These are phyloP conservation scores for Candida taoyuanica DNA, from an alignment of 805 yeast genomes.

Conservation along the genomic window DNA sequence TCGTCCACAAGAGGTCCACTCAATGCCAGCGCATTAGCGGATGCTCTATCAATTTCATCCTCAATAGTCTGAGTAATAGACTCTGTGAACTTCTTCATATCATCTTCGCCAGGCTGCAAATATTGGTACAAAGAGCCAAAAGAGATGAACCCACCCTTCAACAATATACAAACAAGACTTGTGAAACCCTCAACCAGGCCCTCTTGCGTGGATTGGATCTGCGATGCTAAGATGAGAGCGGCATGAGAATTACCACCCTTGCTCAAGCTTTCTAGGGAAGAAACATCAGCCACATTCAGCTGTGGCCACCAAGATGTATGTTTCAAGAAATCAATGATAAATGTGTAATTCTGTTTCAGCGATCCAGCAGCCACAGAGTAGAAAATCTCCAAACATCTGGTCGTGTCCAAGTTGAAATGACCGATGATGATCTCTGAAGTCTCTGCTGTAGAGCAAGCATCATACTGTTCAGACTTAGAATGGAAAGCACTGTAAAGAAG, in stretches of 20 bases:
- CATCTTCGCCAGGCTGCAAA: conserved; percentile 48
- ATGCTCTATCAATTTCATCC: conserved; percentile 53
- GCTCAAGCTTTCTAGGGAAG: conserved; percentile 31
- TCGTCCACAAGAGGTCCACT: conserved; percentile 82
- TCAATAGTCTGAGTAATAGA: conserved; percentile 44
- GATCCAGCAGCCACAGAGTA: conserved; percentile 47
- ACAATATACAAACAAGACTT: conserved; percentile 46
- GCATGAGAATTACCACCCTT: conserved; percentile 54
- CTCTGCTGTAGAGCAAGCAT: conserved; percentile 41
- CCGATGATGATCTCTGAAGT: conserved; percentile 60
- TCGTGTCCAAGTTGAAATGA: conserved; percentile 70
- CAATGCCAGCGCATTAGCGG: conserved; percentile 75
- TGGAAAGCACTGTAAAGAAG: conserved; percentile 41
- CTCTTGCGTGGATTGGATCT: conserved; percentile 26
- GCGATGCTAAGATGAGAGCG: conserved; percentile 49
- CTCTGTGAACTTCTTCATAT: conserved; percentile 39
- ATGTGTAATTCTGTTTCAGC: conserved; percentile 39
- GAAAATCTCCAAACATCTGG: conserved; percentile 59
- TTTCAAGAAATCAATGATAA: conserved; percentile 46
- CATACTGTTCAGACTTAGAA: conserved; percentile 36
- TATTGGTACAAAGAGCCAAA: conserved; percentile 57
- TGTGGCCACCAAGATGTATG: conserved; percentile 67
- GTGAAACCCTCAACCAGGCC: conserved; percentile 29
- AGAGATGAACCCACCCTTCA: conserved; percentile 63
- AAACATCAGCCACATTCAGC: conserved; percentile 28